These are phyloP conservation scores for Nemania bipapillata DNA, from an alignment of 2,329 filamentous ascomycete species.

Conservation along the genomic window DNA sequence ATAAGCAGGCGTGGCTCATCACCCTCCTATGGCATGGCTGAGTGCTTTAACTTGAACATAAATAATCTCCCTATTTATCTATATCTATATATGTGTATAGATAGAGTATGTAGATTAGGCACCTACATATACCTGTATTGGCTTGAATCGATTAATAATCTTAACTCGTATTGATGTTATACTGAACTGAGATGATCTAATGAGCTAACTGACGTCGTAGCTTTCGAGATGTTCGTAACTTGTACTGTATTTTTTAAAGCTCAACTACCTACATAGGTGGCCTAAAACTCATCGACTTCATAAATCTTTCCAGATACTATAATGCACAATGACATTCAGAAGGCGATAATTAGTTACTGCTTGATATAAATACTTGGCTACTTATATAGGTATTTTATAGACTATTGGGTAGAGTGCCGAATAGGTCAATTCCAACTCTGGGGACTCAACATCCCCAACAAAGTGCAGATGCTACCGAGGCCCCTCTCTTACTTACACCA, in stretches of 20 bases:
- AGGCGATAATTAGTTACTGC: neutral
- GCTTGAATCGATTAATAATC: too few relatives aligned
- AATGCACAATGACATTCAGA: neutral
- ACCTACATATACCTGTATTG: too few relatives aligned
- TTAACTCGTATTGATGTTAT: too few relatives aligned
- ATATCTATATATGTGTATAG: neutral
- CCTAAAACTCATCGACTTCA: too few relatives aligned
- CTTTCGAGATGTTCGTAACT: too few relatives aligned
- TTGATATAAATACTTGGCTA: neutral
- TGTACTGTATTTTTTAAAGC: too few relatives aligned
- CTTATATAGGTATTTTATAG: neutral
- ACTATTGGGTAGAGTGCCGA: neutral
- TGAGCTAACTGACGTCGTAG: too few relatives aligned
- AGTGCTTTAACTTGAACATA: neutral
- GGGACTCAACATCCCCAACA: neutral
- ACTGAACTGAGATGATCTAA: too few relatives aligned
- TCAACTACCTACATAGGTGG: too few relatives aligned
- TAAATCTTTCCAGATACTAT: neutral
- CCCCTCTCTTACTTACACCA: neutral
- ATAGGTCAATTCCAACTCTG: neutral
- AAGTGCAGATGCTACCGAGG: neutral
- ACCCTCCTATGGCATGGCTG: neutral
- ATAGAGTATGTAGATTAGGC: too few relatives aligned
- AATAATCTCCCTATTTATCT: neutral
- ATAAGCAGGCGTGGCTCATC: slow-evolving; percentile 36